Conservation (phyloP, 192 early-diverging fungal species). For the Podila clonocystis region DNA sequence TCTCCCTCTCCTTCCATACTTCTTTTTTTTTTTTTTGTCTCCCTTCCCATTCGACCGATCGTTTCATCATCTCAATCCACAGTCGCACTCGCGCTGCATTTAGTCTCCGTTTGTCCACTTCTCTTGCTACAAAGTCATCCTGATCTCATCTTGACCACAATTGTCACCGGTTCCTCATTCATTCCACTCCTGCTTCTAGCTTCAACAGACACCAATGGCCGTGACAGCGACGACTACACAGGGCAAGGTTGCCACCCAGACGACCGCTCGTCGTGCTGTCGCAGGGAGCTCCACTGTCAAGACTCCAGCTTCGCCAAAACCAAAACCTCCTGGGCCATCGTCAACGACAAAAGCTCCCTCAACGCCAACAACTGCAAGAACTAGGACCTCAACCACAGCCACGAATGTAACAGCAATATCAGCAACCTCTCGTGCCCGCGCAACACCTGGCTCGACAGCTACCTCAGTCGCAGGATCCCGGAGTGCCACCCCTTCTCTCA, state of each 20-base stretch:
- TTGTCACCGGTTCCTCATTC: not conserved
- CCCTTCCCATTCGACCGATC: not conserved
- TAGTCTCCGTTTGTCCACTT: not conserved
- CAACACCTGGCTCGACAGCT: not conserved
- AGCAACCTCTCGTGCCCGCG: not conserved
- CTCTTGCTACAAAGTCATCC: too few relatives aligned
- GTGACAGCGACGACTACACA: not conserved
- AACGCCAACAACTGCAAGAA: not conserved
- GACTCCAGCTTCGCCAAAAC: not conserved
- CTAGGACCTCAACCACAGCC: not conserved
- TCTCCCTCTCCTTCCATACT: not conserved
- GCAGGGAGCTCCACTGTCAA: constrained; percentile 2
- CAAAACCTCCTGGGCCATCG: not conserved
- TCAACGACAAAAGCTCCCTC: not conserved
- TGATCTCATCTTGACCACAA: not conserved
- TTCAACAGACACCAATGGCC: not conserved
- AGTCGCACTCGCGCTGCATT: not conserved
- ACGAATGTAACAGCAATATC: constrained; percentile 1
- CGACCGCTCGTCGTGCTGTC: not conserved
- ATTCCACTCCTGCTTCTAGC: not conserved
- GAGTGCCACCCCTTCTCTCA: not conserved
- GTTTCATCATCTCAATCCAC: constrained; percentile 6
- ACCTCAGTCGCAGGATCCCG: not conserved
- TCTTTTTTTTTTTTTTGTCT: not conserved
- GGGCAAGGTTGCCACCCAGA: not conserved